These are phyloP conservation scores for Saccharomycopsis sp. DNA, from an alignment of 805 yeast species.

Conservation along the genomic window DNA sequence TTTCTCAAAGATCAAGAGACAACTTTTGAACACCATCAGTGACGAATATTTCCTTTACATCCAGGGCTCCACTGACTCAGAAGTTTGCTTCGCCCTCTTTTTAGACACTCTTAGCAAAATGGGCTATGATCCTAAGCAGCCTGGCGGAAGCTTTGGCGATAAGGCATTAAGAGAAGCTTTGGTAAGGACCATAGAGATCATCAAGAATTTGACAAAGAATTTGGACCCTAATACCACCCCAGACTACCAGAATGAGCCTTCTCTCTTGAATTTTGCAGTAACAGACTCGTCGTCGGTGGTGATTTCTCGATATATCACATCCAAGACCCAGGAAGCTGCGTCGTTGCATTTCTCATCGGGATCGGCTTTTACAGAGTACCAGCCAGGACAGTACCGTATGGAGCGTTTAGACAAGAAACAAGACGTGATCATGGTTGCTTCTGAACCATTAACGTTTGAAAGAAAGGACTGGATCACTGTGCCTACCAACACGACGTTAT, in stretches of 20 bases:
- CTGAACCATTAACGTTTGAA: slow-evolving; percentile 95
- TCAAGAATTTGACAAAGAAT: slow-evolving; percentile 74
- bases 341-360: slow-evolving; percentile 93
- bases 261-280: slow-evolving; percentile 85
- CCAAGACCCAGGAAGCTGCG: slow-evolving; percentile 91
- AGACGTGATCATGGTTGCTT: slow-evolving; percentile 92
- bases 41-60: slow-evolving; percentile 75
- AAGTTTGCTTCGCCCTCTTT: slow-evolving; percentile 87
- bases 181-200: slow-evolving; percentile 61
- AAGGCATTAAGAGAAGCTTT: slow-evolving; percentile 59
- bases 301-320: slow-evolving; percentile 81
- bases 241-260: slow-evolving; percentile 51
- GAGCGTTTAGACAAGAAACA: slow-evolving; percentile 89
- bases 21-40: slow-evolving; percentile 59
- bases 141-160: slow-evolving; percentile 44
- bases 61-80: slow-evolving; percentile 95
- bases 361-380: slow-evolving; percentile 80
- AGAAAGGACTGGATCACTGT: slow-evolving; percentile 97
- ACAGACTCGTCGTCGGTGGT: slow-evolving; percentile 88
- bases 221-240: slow-evolving; percentile 33
- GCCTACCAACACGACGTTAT: slow-evolving; percentile 82
- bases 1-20: slow-evolving; percentile 67
- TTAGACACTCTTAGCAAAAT: slow-evolving; percentile 66
- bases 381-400: slow-evolving; percentile 90
- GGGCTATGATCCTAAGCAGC: slow-evolving; percentile 63